Base-by-base conservation (phyloP, 169 alveolate genomes). In the Plasmodium reichenowi region DNA sequence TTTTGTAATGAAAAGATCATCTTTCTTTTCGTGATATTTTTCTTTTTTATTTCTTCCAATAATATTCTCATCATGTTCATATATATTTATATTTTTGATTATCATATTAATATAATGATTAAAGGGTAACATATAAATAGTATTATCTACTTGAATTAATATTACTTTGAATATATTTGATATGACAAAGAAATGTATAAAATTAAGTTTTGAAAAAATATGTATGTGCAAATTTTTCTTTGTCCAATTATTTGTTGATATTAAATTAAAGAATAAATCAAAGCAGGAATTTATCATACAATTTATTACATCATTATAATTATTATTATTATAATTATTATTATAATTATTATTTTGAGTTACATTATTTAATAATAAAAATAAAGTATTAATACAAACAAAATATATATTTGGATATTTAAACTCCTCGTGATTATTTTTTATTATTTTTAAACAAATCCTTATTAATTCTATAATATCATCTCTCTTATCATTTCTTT, bases 191-290 rank as follows among this genome's bases (percentile, higher is more conserved):
- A 76, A 52, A 64, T 29, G 63, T 10, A 76, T 64, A 20, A 64
- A 76, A 76, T 76, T 76, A 56, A 76, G 63, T 76, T 76, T 76
- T 76, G 78, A 74, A 64, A 76, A 76, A 64, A 76, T 45, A 29
- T 76, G 64, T 47, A 76, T 64, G 68, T 66, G 56, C 26, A 24
- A 52, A 26, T 48, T 29, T n/a, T 76, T 47, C 8, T 0, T 22
- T 64, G 52, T 20, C 89, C 89, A 76, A 45, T 29, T 56, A 56
- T 47, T 45, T 13, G 12, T 17, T 24, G 26, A 22, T 13, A 76
- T 20, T 76, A 76, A 76, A 76, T 76, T 20, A 47, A 22, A 50
- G 62, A 76, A 76, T 48, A 62, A 15, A 26, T 20, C 66, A 58
- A 26, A 76, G 5, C 71, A 63, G 10, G 29, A 15, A 76, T 22